A percentile compares a stretch with the other conserved stretches of the same genome.
These are phyloP conservation scores for Kuraishia piskuri DNA, from an alignment of 805 yeast genomes.

Conservation along the genomic window DNA sequence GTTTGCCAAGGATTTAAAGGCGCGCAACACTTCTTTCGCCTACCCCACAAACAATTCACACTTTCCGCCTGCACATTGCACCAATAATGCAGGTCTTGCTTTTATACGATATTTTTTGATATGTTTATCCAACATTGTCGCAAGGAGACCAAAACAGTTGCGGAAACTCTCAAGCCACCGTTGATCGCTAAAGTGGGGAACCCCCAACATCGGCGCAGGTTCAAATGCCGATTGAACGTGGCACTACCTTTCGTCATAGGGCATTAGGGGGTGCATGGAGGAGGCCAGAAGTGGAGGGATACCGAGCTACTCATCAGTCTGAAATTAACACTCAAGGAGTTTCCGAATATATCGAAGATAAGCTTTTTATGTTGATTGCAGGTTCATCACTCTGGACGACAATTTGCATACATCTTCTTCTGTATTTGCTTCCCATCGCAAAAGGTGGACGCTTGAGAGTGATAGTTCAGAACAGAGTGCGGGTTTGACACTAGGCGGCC, in stretches of 20 bases:
- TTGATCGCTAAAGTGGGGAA: not conserved
- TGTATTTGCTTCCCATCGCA: too few species aligned
- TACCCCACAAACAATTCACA: not conserved
- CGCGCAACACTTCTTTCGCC: not conserved
- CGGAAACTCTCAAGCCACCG: not conserved
- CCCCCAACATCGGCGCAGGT: not conserved
- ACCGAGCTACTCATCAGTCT: not conserved
- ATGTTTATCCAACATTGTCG: too few species aligned
- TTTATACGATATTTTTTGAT: too few species aligned
- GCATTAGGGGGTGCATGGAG: not conserved
- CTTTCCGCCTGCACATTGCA: too few species aligned
- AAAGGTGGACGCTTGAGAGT: too few species aligned
- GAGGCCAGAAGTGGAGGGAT: not conserved
- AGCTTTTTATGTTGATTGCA: not conserved
- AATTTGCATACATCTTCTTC: not conserved
- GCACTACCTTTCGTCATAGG: not conserved
- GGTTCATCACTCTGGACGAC: not conserved
- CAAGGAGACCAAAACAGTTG: too few species aligned
- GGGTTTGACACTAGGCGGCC: too few species aligned
- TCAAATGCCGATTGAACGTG: not conserved
- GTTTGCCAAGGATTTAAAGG: not conserved
- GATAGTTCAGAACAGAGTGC: too few species aligned
- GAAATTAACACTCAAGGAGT: not conserved
- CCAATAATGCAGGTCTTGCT: too few species aligned
- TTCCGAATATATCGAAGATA: not conserved